Percentiles rank a stretch among this genome's conserved stretches.
Conservation (phyloP, 192 early-diverging fungal species). For the Neocallimastix lanati region DNA sequence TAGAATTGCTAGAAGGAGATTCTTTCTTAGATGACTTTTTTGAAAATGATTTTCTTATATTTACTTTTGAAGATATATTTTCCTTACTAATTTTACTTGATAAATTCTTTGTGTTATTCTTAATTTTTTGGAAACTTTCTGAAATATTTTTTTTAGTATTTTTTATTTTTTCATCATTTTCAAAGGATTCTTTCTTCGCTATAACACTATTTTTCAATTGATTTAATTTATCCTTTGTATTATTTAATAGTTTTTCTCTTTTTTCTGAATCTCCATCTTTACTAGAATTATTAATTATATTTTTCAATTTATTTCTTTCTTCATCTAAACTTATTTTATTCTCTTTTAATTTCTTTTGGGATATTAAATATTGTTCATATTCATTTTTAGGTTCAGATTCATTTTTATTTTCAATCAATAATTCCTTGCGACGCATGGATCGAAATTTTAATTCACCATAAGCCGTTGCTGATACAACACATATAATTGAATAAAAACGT, state of each 20-base stretch:
- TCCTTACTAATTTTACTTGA: background rate
- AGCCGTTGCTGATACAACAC: background rate
- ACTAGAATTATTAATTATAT: background rate
- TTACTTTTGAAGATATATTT: background rate
- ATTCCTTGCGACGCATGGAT: background rate
- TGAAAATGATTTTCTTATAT: background rate
- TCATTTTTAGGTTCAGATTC: background rate
- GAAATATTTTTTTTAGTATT: background rate
- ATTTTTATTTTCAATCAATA: background rate
- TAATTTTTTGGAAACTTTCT: background rate
- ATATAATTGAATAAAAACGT: background rate
- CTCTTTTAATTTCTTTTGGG: background rate
- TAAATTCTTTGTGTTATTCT: background rate
- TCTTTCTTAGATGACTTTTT: background rate
- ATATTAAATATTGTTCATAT: background rate
- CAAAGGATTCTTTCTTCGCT: background rate
- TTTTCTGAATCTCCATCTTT: background rate
- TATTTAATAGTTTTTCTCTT: background rate
- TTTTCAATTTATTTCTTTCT: background rate
- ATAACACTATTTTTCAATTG: background rate
- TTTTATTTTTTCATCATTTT: background rate
- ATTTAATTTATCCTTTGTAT: background rate
- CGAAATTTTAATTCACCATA: background rate
- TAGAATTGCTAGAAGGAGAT: no score
- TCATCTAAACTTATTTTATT: background rate